Evolutionary conservation across 2,329 filamentous ascomycete genomes (phyloP).

Genomic region (Pestalotiopsis sp.): DNA sequence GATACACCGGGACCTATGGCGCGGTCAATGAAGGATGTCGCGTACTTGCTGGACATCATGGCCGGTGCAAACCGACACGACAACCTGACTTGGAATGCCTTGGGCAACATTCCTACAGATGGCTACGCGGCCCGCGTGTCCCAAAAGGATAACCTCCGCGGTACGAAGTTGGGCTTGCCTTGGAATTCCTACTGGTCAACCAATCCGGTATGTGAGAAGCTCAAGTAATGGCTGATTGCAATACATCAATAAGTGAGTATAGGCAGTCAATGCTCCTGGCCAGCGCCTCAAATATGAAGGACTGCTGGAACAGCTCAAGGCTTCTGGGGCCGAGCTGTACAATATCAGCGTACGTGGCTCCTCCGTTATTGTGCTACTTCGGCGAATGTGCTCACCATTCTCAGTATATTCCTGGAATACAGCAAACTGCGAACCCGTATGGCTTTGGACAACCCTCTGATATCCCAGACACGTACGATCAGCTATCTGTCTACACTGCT

Average conservation of each 20-base stretch:
- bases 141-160: neutral
- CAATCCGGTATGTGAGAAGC: neutral
- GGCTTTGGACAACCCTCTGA: neutral
- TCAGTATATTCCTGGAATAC: neutral
- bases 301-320: neutral
- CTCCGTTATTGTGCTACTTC: neutral
- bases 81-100: neutral
- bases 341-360: neutral
- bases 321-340: neutral
- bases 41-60: slow-evolving; percentile 30
- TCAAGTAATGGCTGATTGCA: no score
- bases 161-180: neutral
- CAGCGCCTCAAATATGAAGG: neutral
- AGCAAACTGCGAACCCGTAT: neutral
- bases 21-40: slow-evolving; percentile 29
- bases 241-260: no score
- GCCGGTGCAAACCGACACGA: slow-evolving; percentile 17
- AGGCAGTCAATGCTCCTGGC: neutral
- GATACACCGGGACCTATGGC: slow-evolving; percentile 33
- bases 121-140: neutral
- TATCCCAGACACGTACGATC: neutral
- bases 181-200: neutral
- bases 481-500: neutral
- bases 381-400: neutral
- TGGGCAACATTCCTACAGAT: neutral